Evolutionary conservation across 495 filamentous ascomycete species (phyloP).

Genomic region (Ramalina intermedia): DNA sequence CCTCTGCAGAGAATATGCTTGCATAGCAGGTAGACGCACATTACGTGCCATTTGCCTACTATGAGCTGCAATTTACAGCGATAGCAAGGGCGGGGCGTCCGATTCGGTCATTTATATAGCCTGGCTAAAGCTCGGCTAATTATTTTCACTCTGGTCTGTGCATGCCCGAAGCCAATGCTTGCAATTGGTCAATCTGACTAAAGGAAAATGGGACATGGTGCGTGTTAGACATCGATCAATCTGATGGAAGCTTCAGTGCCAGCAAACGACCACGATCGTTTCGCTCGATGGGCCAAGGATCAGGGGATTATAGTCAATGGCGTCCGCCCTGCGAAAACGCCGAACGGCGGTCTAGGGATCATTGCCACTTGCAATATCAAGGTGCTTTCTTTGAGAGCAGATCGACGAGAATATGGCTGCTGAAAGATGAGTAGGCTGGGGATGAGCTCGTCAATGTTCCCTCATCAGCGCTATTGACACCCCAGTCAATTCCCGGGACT

Average conservation of each 20-base stretch:
- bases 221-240: too few relatives aligned
- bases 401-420: neutral
- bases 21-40: too few relatives aligned
- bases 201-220: too few relatives aligned
- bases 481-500: slow-evolving; percentile 40
- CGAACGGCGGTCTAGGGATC: slow-evolving; percentile 59
- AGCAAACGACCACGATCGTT: slow-evolving; percentile 33
- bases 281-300: slow-evolving; percentile 46
- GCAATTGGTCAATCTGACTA: too few relatives aligned
- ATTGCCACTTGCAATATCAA: slow-evolving; percentile 49
- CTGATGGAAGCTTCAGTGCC: slow-evolving; percentile 1
- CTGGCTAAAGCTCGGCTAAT: too few relatives aligned
- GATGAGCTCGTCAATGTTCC: slow-evolving; percentile 51
- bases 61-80: too few relatives aligned
- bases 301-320: slow-evolving; percentile 44
- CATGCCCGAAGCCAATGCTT: too few relatives aligned
- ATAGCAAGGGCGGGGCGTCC: too few relatives aligned
- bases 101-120: too few relatives aligned
- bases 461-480: slow-evolving; percentile 43
- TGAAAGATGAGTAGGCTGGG: slow-evolving; percentile 22
- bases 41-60: neutral
- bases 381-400: slow-evolving; percentile 26
- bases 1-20: too few relatives aligned
- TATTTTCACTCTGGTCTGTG: too few relatives aligned
- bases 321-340: slow-evolving; percentile 43